Percentiles rank a stretch among this genome's conserved stretches.
Evolutionary conservation across 345 rosid genomes (phyloP).

Genomic region (Sapria himalayana): DNA sequence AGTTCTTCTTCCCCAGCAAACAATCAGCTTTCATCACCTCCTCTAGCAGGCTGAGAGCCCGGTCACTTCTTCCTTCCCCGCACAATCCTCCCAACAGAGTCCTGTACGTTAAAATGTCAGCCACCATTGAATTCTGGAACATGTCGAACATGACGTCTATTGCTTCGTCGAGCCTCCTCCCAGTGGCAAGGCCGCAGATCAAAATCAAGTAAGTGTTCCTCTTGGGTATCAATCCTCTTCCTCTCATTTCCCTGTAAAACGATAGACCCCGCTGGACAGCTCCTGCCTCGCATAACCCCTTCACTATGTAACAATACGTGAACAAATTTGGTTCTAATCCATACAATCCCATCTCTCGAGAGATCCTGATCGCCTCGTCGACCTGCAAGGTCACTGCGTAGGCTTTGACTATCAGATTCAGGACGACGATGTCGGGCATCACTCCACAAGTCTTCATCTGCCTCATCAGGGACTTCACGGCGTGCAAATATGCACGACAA

Average conservation of each 20-base stretch:
- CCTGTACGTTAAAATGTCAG: slow-evolving; percentile 61
- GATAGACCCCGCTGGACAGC: slow-evolving; percentile 42
- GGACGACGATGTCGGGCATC: slow-evolving; percentile 54
- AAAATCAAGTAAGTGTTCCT: slow-evolving; percentile 50
- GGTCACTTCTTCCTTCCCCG: slow-evolving; percentile 36
- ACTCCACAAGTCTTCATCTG: slow-evolving; percentile 78
- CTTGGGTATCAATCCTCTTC: slow-evolving; percentile 32
- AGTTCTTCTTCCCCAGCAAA: slow-evolving; percentile 50
- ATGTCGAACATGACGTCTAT: slow-evolving; percentile 32
- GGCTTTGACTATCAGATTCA: slow-evolving; percentile 88
- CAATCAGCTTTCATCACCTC: slow-evolving; percentile 47
- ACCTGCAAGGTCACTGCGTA: slow-evolving; percentile 48
- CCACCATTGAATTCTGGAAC: slow-evolving; percentile 42
- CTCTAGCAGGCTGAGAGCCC: slow-evolving; percentile 57
- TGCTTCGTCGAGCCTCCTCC: slow-evolving; percentile 29
- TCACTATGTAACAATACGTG: slow-evolving; percentile 43
- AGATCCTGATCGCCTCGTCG: slow-evolving; percentile 55
- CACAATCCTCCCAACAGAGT: slow-evolving; percentile 64
- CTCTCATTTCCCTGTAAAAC: slow-evolving; percentile 60
- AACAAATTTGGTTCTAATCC: slow-evolving; percentile 60
- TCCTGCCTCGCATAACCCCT: slow-evolving; percentile 76
- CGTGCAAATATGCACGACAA: slow-evolving; percentile 55
- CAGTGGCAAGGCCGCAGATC: slow-evolving; percentile 65
- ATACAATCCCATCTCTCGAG: slow-evolving; percentile 59
- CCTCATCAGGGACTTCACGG: slow-evolving; percentile 51